Evolutionary conservation across 2,329 filamentous ascomycete genomes (phyloP).

Genomic region (Hawksworthiomyces lignivorus): DNA sequence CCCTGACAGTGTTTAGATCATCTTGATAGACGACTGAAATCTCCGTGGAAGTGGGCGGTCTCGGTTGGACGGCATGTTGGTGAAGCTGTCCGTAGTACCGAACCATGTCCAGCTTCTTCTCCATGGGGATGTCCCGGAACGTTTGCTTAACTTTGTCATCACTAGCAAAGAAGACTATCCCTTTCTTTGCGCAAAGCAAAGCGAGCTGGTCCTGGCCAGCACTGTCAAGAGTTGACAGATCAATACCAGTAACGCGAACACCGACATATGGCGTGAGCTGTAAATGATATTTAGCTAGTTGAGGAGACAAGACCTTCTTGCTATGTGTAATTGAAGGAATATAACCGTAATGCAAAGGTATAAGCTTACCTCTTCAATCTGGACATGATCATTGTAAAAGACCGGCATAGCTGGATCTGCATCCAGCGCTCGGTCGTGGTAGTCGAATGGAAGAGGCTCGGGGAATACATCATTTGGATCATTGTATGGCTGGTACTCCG

Average conservation of each 20-base stretch:
- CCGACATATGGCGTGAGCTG: not conserved
- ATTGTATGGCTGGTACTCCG: not conserved
- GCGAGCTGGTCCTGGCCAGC: not conserved
- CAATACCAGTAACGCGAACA: not conserved
- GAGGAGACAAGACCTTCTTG: no score
- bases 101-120: not conserved
- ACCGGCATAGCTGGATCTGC: not conserved
- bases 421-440: not conserved
- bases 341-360: no score
- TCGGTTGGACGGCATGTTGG: not conserved
- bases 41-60: not conserved
- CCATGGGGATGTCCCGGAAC: not conserved
- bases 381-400: not conserved
- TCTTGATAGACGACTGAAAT: not conserved
- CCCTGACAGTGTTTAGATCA: not conserved
- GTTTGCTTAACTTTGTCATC: not conserved
- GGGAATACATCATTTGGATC: not conserved
- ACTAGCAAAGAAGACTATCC: not conserved
- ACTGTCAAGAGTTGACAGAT: not conserved
- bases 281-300: no score
- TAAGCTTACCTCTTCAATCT: not conserved
- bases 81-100: slow-evolving; percentile 1
- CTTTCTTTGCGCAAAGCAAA: not conserved
- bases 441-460: not conserved
- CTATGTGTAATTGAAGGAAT: no score